Percentiles rank a stretch among this genome's conserved stretches.
Evolutionary conservation across 768 basidiomycete species (phyloP).

Genomic region (Boletus edulis): DNA sequence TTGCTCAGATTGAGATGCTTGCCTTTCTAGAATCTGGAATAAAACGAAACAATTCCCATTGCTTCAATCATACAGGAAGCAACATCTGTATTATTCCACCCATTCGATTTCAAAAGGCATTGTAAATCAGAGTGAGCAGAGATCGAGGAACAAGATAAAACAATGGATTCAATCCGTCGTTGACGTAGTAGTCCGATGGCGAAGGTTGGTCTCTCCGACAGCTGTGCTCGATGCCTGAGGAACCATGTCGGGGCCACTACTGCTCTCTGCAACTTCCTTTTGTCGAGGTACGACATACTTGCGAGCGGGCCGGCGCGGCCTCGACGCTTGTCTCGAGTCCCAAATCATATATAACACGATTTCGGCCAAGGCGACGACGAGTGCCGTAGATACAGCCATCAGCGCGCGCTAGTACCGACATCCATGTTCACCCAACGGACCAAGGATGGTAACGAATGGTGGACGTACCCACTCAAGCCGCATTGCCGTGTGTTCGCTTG

Average conservation of each 20-base stretch:
- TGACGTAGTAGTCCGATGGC: conserved; percentile 15
- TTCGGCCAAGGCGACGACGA: conserved; percentile 71
- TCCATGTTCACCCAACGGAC: conserved; percentile 2
- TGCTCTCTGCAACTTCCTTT: conserved; percentile 8
- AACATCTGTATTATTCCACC: background rate
- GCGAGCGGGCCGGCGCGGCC: conserved; percentile 5
- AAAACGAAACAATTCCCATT: background rate
- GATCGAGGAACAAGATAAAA: background rate
- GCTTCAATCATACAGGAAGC: too few species aligned
- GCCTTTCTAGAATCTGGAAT: background rate
- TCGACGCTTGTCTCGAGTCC: conserved; percentile 47
- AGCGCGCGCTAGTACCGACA: conserved; percentile 53
- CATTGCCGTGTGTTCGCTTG: conserved; percentile 61
- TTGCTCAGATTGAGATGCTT: background rate
- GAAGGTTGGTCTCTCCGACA: conserved; percentile 13
- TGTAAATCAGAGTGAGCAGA: background rate
- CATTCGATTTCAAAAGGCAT: background rate
- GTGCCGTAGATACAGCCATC: conserved; percentile 56
- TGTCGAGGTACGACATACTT: background rate
- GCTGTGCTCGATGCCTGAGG: conserved; percentile 23
- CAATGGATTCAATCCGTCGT: background rate
- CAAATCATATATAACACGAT: conserved; percentile 70
- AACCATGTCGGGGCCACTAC: background rate
- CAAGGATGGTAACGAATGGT: background rate
- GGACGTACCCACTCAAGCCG: conserved; percentile 70